Conservation (phyloP, 1,139 yeast genomes). For the Sugiyamaella paludigena region DNA sequence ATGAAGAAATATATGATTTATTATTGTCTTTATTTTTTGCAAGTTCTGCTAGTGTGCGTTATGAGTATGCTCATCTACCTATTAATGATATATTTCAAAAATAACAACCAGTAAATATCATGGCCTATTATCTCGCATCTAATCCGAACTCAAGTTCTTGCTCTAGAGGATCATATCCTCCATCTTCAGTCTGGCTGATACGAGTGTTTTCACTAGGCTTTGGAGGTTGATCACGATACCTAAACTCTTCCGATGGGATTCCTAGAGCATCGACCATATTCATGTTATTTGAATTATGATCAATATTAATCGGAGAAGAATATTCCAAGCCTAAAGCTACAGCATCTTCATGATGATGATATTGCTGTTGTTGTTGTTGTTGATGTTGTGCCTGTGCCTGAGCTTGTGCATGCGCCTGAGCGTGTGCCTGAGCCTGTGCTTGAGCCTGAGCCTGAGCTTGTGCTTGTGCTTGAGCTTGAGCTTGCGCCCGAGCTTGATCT, state of each 20-base stretch:
- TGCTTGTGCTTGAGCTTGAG: constrained; percentile 11
- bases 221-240: constrained; percentile 45
- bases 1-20: too few species aligned
- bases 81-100: too few species aligned
- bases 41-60: too few species aligned
- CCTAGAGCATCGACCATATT: constrained; percentile 26
- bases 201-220: constrained; percentile 42
- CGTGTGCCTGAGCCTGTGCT: constrained; percentile 9
- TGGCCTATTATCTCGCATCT: constrained; percentile 40
- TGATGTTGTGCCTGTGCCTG: constrained; percentile 5
- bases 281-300: constrained; percentile 19
- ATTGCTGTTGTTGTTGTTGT: constrained; percentile 1
- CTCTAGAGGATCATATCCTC: constrained; percentile 43
- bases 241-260: constrained; percentile 40
- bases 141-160: constrained; percentile 59
- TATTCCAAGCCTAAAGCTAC: constrained; percentile 3
- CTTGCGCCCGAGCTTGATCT: constrained; percentile 22
- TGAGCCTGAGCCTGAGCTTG: constrained; percentile 11
- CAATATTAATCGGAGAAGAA: constrained; percentile 8
- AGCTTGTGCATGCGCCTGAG: constrained; percentile 8
- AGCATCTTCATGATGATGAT: background rate
- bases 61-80: too few species aligned
- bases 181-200: constrained; percentile 26
- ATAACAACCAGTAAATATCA: too few species aligned
- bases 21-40: too few species aligned